Base-by-base conservation (phyloP, 73 alveolate species). In the Durusdinium trenchii region DNA sequence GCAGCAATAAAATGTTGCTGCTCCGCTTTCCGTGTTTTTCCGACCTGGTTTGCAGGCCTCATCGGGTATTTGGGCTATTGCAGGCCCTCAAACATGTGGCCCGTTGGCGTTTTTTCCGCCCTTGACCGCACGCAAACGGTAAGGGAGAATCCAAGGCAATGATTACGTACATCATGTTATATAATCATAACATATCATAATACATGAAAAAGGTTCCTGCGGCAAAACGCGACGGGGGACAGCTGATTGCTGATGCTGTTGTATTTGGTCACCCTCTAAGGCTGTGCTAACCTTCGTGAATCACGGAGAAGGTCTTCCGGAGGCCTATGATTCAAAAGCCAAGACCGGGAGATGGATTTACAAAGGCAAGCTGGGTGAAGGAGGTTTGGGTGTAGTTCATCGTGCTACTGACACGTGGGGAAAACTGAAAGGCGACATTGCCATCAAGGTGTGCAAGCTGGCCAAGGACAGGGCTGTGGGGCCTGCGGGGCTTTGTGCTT, bases 321-420 rank as follows among this genome's bases (percentile, higher is more conserved):
- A 91, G 26, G 61, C 79, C 75, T 91, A 60, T 28, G 98, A 91
- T 38, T 47, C 73, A 42, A 54, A 57, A 9, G 76, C 16, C 16
- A 67, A 48, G 90, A 64, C 98, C 45, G 98, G 98, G 35, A 73
- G 98, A 45, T 91, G 98, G 98, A 69, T 36, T 28, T 91, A 91
- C 51, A 40, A 48, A 4, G 98, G 98, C 78, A 91, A 91, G 57
- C 82, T 91, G 46, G 98, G 98, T 28, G 98, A 91, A n/a, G 98
- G 98, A 18, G 98, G 90, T 18, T 54, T 91, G 82, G 98, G 98
- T 42, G 98, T 91, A 18, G 98, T 91, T 3, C 89, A 91, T 61
- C 98, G 85, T 5, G 98, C 98, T 42, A 10, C 38, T 1, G 98
- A 91, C 38, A 43, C 69, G 1, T n/a, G 36, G 42, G 89, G 89